Evolutionary conservation across 2,329 filamentous ascomycete genomes (phyloP).

Genomic region (Exophiala oligosperma): DNA sequence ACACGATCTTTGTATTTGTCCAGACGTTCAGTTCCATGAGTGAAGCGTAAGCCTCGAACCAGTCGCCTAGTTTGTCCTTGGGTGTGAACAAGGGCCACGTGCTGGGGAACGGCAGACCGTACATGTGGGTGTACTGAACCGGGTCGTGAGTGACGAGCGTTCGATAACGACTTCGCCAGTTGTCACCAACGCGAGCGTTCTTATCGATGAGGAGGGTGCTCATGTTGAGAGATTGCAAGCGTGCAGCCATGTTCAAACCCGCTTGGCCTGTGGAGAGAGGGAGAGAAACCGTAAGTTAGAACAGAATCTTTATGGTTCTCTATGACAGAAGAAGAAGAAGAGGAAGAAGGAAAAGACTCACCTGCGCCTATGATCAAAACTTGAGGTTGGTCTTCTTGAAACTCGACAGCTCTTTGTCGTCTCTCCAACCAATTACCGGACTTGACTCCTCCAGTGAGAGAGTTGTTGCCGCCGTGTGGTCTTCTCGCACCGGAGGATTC

Average conservation of each 20-base stretch:
- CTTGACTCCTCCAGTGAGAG: constrained; percentile 32
- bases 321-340: too few species aligned
- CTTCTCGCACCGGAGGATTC: constrained; percentile 37
- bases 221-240: constrained; percentile 59
- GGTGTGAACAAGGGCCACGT: constrained; percentile 46
- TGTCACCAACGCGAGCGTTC: constrained; percentile 60
- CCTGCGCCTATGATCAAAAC: constrained; percentile 15
- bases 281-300: background rate
- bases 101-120: constrained; percentile 40
- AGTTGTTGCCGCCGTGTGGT: constrained; percentile 36
- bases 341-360: background rate
- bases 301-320: background rate
- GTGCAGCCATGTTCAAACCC: constrained; percentile 58
- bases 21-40: constrained; percentile 52
- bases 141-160: constrained; percentile 39
- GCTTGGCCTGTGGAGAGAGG: constrained; percentile 23
- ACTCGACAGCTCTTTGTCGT: constrained; percentile 20
- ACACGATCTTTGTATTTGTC: constrained; percentile 41
- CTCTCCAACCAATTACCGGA: constrained; percentile 41
- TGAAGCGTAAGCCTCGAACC: constrained; percentile 51
- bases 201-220: constrained; percentile 58
- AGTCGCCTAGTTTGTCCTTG: constrained; percentile 50
- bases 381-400: background rate
- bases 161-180: constrained; percentile 59
- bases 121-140: constrained; percentile 36